Evolutionary conservation across 106 monocot genomes (phyloP), one percentile per base, ranked within the genome.

Genomic region (Dendrobium officinale): DNA sequence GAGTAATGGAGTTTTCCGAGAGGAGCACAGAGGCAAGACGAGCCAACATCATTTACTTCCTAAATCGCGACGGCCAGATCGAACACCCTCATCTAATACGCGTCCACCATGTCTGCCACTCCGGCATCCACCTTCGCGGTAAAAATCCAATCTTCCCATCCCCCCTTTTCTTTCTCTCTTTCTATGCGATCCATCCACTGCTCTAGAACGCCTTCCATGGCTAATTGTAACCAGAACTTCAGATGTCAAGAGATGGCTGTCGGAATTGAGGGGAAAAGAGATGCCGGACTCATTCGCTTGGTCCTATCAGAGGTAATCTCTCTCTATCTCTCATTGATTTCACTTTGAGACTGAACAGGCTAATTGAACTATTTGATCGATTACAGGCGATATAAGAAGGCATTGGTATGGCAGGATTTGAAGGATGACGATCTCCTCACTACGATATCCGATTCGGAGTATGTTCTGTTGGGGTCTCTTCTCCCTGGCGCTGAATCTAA

Each of bases 161-260:
- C 27, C 27, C 27, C 9, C 67, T 1, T 42, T 6, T 15, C 40
- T 72, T 40, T 72, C 15, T 72, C 40, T 72, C 13, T 72, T 2
- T 72, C 18, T 41, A 0, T 40, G 9, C 72, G 5, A 7, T 31
- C 33, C 3, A 27, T 70, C 31, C 70, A 37, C 70, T 70, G 43
- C 43, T 44, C 43, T 74, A n/a, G 17, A 16, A 5, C 74, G 2
- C 22, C 40, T 74, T 43, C 9, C 43, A 74, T 74, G 42, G 20
- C 43, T 44, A 74, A 74, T 44, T 20, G 43, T 19, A 74, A 51
- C 29, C 20, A 19, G 42, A 49, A 2, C 24, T 24, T 17, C 82
- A 93, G 93, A 93, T 84, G 94, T 94, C 56, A 94, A 94, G 88
- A 66, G 89, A 54, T 94, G 93, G 93, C 83, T 94, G 15, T 84